Base-by-base conservation (phyloP, 805 yeast species). In the Wickerhamomyces bisporus region DNA sequence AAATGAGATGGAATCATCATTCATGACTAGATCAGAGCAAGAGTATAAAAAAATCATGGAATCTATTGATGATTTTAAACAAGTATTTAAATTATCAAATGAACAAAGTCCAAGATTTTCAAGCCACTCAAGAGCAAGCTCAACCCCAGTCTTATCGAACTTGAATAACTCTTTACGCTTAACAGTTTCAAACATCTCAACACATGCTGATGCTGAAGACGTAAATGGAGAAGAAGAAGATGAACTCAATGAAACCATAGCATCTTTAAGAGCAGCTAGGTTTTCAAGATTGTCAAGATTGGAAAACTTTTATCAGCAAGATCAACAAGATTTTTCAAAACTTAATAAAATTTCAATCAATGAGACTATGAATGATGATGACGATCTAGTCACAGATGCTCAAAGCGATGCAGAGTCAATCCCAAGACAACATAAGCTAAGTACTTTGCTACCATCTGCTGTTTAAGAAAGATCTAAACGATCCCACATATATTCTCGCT, bases 261-360 rank as follows among this genome's bases (percentile, higher is more conserved):
- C 40, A 2, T 26, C 47, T 7, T 32, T 49, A 13, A 36, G 47
- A 26, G 52, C 53, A 14, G 54, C 56, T 5, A 43, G 39, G 21
- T 38, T 34, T 23, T 24, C 49, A 3, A 45, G 52, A 38, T 16
- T 39, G 23, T 32, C 47, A 42, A 40, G 55, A 41, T 31, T 30
- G 31, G 36, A 39, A 5, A 18, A 12, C 14, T 17, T 34, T 13
- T 24, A 39, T 11, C 25, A 18, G 10, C n/a, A n/a, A n/a, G n/a
- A n/a, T n/a, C n/a, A 21, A 23, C 30, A 21, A 30, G 28, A 18
- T 9, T 10, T 11, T 12, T 13, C 14, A 30, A 24, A 35, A 35
- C 20, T 17, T 26, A 18, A 8, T 33, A 21, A 1, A 19, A 11
- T 24, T 25, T 30, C 8, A 16, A 14, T 17, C 28, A 40, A 20